Evolutionary conservation across 1,139 yeast species (phyloP).

Genomic region (Arxiozyma slooffiae): DNA sequence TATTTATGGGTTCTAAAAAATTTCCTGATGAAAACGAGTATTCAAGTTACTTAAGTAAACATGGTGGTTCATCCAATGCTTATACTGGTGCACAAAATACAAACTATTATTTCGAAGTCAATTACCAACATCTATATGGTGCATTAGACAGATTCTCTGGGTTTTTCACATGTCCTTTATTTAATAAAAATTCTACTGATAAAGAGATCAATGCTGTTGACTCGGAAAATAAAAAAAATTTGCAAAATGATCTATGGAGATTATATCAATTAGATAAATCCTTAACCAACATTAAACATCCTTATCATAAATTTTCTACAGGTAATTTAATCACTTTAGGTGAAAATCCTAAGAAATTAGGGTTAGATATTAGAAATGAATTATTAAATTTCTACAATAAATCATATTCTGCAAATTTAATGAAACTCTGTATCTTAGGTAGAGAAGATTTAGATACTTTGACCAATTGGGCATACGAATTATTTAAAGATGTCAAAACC

Average conservation of each 20-base stretch:
- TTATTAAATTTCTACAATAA: conserved; percentile 51
- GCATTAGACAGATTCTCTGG: conserved; percentile 90
- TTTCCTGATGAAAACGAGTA: conserved; percentile 90
- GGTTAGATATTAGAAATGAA: conserved; percentile 54
- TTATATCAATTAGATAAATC: conserved; percentile 73
- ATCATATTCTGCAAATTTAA: conserved; percentile 65
- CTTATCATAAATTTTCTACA: conserved; percentile 66
- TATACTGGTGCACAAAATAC: conserved; percentile 86
- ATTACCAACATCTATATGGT: conserved; percentile 66
- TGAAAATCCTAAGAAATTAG: conserved; percentile 41
- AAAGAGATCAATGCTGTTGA: conserved; percentile 92
- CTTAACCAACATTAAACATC: conserved; percentile 61
- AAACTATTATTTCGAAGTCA: conserved; percentile 80
- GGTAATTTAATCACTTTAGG: conserved; percentile 59
- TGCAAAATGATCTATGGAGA: conserved; percentile 87
- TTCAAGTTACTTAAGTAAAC: conserved; percentile 63
- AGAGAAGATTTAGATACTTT: conserved; percentile 67
- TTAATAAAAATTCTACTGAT: conserved; percentile 72
- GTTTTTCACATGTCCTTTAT: conserved; percentile 79
- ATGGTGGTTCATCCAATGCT: conserved; percentile 63
- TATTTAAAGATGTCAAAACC: conserved; percentile 57
- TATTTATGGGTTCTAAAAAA: conserved; percentile 94
- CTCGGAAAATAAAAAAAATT: conserved; percentile 87
- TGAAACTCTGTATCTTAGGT: conserved; percentile 81
- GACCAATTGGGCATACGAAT: conserved; percentile 58